Base-by-base conservation (phyloP, 345 rosid species). In the Reutealis trisperma region DNA sequence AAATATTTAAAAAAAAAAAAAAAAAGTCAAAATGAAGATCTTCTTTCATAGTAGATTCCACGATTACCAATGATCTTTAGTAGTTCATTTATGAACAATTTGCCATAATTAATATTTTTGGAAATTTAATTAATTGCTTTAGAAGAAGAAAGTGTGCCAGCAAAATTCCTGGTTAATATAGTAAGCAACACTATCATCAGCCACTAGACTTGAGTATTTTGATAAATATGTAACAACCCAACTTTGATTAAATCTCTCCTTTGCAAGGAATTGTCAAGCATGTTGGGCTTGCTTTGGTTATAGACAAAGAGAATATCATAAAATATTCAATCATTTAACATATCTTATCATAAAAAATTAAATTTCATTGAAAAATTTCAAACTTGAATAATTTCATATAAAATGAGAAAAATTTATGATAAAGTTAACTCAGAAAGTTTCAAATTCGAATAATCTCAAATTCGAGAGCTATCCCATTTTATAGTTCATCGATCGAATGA, bases 11-110 rank as follows among this genome's bases (percentile, higher is more conserved):
- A n/a, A n/a, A n/a, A n/a, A n/a, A n/a, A n/a, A n/a, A n/a, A n/a
- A n/a, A n/a, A n/a, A n/a, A n/a, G 67, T 63, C 67, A 63, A 63
- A 63, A 27, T 13, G 13, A 63, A 63, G 18, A 62, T 62, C 65
- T 62, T 16, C 19, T 49, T 1, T 63, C 21, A n/a, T 27, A 30
- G 9, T 21, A 13, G 71, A 67, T 67, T 47, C 51, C 52, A 44
- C 54, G 6, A 44, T 67, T 44, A 32, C 30, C 7, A 67, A 18
- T 41, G 15, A 60, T 24, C 14, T 24, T n/a, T 60, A 3, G 63
- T 12, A 61, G 37, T 25, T 61, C 41, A 61, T 61, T 22, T 27
- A 24, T 54, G 59, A 54, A 54, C 57, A 52, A 47, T 13, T 52
- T 52, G 57, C 59, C 59, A 37, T 37, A 4, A 6, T 15, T 18